Conservation (phyloP, 164 flowering plant genomes). For the Taxillus chinensis region DNA sequence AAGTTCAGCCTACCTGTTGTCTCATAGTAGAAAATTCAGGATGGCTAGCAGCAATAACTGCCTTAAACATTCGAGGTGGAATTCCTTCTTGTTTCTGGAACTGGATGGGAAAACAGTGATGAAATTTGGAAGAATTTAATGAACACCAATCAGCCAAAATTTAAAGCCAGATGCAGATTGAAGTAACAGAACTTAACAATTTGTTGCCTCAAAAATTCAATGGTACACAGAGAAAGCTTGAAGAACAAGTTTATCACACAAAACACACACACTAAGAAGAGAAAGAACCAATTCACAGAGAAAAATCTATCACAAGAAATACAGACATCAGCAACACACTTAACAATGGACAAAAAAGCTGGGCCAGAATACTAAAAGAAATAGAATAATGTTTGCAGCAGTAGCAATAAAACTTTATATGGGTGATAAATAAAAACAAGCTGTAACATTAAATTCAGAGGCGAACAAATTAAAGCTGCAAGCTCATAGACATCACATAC, state of each 20-base stretch:
- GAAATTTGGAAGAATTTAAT: background rate
- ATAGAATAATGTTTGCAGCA: constrained; percentile 25
- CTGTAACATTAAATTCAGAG: constrained; percentile 3
- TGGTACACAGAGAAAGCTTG: too few species aligned
- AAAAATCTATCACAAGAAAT: background rate
- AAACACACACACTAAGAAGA: too few species aligned
- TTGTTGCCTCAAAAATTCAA: too few species aligned
- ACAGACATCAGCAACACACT: background rate
- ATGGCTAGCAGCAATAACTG: constrained; percentile 83
- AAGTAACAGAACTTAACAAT: too few species aligned
- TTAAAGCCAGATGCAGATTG: too few species aligned
- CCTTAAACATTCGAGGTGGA: constrained; percentile 87
- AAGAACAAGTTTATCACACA: too few species aligned
- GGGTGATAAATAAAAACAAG: constrained; percentile 12
- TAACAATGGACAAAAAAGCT: background rate
- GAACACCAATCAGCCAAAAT: background rate
- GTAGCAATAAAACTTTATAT: constrained; percentile 37
- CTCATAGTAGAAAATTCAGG: constrained; percentile 86
- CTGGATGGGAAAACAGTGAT: constrained; percentile 1
- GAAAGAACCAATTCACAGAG: background rate
- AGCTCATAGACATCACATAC: constrained; percentile 20
- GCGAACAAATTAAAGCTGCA: background rate
- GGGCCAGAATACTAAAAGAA: constrained; percentile 38
- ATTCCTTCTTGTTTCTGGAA: constrained; percentile 84
- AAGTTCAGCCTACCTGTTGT: constrained; percentile 62